Evolutionary conservation across 805 yeast genomes (phyloP).

Genomic region (Lachancea nothofagi): DNA sequence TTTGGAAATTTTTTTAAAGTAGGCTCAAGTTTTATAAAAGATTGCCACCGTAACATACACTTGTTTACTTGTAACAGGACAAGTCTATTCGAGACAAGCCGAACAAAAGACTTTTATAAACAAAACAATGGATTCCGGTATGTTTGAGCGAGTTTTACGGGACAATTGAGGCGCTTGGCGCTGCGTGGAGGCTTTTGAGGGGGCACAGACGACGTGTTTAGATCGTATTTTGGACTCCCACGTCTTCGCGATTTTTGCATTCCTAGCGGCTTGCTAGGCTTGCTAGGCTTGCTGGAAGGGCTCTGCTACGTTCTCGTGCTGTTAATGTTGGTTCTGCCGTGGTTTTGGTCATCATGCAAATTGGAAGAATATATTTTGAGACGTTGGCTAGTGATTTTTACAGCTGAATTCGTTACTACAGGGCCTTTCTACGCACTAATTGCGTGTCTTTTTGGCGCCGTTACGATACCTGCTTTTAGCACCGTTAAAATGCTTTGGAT

Average conservation of each 20-base stretch:
- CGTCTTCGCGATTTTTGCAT: too few species aligned
- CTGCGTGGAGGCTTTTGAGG: background rate
- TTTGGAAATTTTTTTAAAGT: conserved; percentile 2
- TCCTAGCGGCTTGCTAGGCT: too few species aligned
- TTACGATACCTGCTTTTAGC: too few species aligned
- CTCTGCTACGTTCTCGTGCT: too few species aligned
- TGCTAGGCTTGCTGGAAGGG: too few species aligned
- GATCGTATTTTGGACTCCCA: background rate
- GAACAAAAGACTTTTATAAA: conserved; percentile 9
- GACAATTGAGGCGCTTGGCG: conserved; percentile 1
- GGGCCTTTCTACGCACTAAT: too few species aligned
- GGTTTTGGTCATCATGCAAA: background rate
- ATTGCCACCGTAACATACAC: conserved; percentile 8
- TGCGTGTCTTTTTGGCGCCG: too few species aligned
- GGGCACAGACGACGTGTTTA: background rate
- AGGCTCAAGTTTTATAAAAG: conserved; percentile 4
- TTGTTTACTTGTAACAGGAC: conserved; percentile 4
- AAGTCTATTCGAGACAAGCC: conserved; percentile 10
- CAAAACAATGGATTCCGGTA: conserved; percentile 35
- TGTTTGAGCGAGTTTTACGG: conserved; percentile 15
- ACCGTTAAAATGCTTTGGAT: too few species aligned
- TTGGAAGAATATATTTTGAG: too few species aligned
- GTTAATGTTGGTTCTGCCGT: too few species aligned
- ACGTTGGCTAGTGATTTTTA: too few species aligned
- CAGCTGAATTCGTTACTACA: too few species aligned